Percentiles rank a stretch among this genome's conserved stretches.
Conservation (phyloP, 768 basidiomycete genomes). For the Leccinum obscurum region DNA sequence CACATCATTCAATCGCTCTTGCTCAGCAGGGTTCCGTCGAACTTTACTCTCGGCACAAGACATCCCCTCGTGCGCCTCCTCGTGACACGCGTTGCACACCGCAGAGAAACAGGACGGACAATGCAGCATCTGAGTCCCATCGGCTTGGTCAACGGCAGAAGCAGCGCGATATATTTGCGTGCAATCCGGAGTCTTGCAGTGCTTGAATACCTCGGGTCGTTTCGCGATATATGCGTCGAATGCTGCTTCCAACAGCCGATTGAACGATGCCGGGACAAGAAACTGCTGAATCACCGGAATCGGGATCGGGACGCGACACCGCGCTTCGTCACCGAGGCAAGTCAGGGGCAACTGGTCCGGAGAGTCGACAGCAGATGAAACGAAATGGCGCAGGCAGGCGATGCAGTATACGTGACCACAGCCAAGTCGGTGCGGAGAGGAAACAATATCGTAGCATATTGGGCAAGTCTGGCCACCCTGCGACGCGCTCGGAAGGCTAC, state of each 20-base stretch:
- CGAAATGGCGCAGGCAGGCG: slow-evolving; percentile 56
- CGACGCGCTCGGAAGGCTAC: neutral
- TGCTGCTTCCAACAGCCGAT: slow-evolving; percentile 53
- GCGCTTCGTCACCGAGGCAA: slow-evolving; percentile 64
- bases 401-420: slow-evolving; percentile 73
- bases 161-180: slow-evolving; percentile 64
- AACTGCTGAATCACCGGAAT: slow-evolving; percentile 51
- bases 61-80: slow-evolving; percentile 61
- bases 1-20: slow-evolving; percentile 49
- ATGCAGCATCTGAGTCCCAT: slow-evolving; percentile 42
- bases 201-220: slow-evolving; percentile 60
- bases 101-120: slow-evolving; percentile 69
- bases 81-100: slow-evolving; percentile 64
- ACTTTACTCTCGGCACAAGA: slow-evolving; percentile 48
- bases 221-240: slow-evolving; percentile 58
- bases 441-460: slow-evolving; percentile 48
- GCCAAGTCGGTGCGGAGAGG: slow-evolving; percentile 45
- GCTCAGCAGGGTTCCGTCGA: slow-evolving; percentile 42
- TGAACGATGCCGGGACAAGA: slow-evolving; percentile 52
- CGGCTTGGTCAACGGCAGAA: slow-evolving; percentile 29
- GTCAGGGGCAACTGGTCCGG: slow-evolving; percentile 59
- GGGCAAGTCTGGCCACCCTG: slow-evolving; percentile 41
- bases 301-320: slow-evolving; percentile 55
- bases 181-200: slow-evolving; percentile 80
- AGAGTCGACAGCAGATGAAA: slow-evolving; percentile 54